These are phyloP conservation scores for Wickerhamomyces pijperi DNA, from an alignment of 805 yeast genomes.

Conservation along the genomic window DNA sequence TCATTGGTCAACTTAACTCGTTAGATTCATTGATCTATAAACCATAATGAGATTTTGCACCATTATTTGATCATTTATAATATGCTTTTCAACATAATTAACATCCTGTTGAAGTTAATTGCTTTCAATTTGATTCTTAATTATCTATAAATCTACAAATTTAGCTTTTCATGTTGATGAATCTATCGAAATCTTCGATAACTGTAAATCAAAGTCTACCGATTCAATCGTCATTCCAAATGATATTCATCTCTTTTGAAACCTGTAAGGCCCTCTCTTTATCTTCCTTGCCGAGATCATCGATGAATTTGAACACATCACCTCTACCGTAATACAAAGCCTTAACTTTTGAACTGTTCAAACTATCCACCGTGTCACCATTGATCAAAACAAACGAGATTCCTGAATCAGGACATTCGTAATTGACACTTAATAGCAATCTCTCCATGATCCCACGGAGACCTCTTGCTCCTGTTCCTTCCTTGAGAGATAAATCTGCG, in stretches of 20 bases:
- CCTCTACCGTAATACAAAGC: conserved; percentile 36
- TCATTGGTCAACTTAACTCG: no score
- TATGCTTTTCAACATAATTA: no score
- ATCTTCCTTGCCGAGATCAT: conserved; percentile 33
- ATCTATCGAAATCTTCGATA: no score
- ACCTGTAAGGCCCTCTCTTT: conserved; percentile 4
- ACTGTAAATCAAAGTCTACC: no score
- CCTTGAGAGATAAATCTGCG: conserved; percentile 35
- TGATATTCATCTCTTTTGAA: neutral
- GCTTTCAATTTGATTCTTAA: no score
- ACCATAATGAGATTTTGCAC: no score
- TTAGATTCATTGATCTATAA: no score
- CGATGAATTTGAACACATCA: conserved; percentile 29
- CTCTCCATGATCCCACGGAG: conserved; percentile 44
- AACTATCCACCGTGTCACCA: conserved; percentile 29
- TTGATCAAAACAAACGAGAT: conserved; percentile 38
- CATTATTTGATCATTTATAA: no score
- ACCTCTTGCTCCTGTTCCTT: conserved; percentile 56
- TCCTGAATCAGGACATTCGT: conserved; percentile 50
- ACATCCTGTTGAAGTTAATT: no score
- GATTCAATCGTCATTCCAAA: neutral
- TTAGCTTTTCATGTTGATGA: no score
- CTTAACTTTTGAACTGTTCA: conserved; percentile 20
- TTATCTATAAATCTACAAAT: no score
- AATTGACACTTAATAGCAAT: conserved; percentile 37